A percentile compares a stretch with the other conserved stretches of the same genome.
phyloP scores from a whole-genome alignment of 2,329 filamentous ascomycete genomes.

The Penicillium thymicola region DNA sequence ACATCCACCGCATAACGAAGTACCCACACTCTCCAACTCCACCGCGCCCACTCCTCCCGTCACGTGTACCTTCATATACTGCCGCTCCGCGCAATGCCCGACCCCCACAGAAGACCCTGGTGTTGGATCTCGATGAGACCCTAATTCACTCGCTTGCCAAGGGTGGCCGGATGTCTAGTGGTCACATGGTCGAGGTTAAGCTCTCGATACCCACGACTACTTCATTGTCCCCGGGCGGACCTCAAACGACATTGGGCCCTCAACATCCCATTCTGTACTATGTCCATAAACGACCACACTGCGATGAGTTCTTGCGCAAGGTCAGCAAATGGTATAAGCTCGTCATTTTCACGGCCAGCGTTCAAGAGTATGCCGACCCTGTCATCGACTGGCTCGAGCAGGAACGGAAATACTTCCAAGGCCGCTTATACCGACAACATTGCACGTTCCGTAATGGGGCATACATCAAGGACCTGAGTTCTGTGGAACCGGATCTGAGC shows the following conservation, averaged over 20 bases:
- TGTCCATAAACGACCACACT: slow-evolving; percentile 95
- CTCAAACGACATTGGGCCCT: slow-evolving; percentile 66
- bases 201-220: slow-evolving; percentile 50
- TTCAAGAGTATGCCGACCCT: slow-evolving; percentile 97
- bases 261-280: slow-evolving; percentile 98
- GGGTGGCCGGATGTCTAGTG: slow-evolving; percentile 89
- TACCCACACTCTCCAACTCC: slow-evolving; percentile 89
- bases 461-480: slow-evolving; percentile 96
- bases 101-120: slow-evolving; percentile 81
- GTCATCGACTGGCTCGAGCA: slow-evolving; percentile 98
- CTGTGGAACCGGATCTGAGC: slow-evolving; percentile 93
- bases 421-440: slow-evolving; percentile 92
- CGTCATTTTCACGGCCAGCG: slow-evolving; percentile 92
- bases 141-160: slow-evolving; percentile 98
- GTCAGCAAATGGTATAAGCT: slow-evolving; percentile 98
- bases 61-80: slow-evolving; percentile 83
- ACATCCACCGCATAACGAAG: slow-evolving; percentile 67
- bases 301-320: slow-evolving; percentile 92
- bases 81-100: slow-evolving; percentile 41
- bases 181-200: slow-evolving; percentile 98
- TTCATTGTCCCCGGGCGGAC: slow-evolving; percentile 47
- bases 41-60: slow-evolving; percentile 83
- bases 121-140: slow-evolving; percentile 94
- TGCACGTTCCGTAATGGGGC: slow-evolving; percentile 94
- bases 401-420: slow-evolving; percentile 93